Evolutionary conservation across 352 stramenopile genomes (phyloP), one percentile per base, ranked within the genome.

Genomic region (Phytopythium vexans): DNA sequence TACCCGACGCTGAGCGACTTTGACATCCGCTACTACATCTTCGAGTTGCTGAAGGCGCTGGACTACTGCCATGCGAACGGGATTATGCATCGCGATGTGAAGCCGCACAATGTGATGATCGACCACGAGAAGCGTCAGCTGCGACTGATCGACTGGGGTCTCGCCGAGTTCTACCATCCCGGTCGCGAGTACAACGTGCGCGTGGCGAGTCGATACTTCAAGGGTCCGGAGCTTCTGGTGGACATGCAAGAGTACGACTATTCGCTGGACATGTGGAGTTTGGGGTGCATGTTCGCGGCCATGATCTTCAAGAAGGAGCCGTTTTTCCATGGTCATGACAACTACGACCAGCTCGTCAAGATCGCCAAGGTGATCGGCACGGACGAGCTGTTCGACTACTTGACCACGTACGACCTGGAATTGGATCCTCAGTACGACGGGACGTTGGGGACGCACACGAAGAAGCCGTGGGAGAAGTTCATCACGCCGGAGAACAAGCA

Each of bases 161-260:
- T 99, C 41, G 97, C 97, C 2, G 97, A 99, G 80, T 99, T 99
- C 65, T 99, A 99, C 75, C 96, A 99, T 68, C 96, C 82, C 2
- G 90, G 96, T 42, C 78, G 95, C 47, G 97, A 99, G 78, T 99
- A 99, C 84, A 99, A 99, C 72, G 97, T 99, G 11, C 86, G 97
- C 38, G 97, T 99, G n/a, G 97, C 97, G 34, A 98, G 89, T 55
- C 86, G 97, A 41, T 99, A 99, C 80, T 99, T 99, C 75, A 99
- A 99, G 83, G 97, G 96, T 44, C 95, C 97, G 4, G 97, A 99
- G 72, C 73, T 99, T 8, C 77, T 99, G 16, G 97, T 99, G 35
- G 96, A 99, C 72, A 92, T 99, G 70, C 97, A 99, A 64, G 96
- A 99, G 66, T 99, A 99, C 68, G 97, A 99, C 80, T 99, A 99